Percentiles rank a stretch among this genome's conserved stretches.
Conservation (phyloP, 805 yeast genomes). For the Myxozyma monticola region DNA sequence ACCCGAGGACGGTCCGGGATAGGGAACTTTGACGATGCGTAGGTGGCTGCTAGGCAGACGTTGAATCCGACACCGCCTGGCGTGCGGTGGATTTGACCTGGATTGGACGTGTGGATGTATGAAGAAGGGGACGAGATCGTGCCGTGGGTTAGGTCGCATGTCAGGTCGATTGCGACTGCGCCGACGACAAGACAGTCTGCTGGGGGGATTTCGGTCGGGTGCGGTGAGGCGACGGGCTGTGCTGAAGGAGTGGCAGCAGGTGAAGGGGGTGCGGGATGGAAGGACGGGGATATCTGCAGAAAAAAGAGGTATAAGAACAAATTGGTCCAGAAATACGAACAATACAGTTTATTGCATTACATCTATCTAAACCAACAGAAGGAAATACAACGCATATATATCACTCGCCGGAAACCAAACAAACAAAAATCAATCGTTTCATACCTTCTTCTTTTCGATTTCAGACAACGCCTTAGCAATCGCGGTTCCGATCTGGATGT, state of each 20-base stretch:
- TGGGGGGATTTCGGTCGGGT: background rate
- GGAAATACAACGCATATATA: background rate
- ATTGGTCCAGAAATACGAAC: no score
- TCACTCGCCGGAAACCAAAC: background rate
- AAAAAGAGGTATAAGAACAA: no score
- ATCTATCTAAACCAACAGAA: no score
- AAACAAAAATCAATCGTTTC: background rate
- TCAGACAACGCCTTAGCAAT: constrained; percentile 58
- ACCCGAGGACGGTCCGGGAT: background rate
- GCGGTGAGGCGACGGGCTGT: background rate
- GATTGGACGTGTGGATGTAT: constrained; percentile 62
- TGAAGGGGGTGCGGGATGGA: background rate
- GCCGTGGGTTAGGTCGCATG: constrained; percentile 42
- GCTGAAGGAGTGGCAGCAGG: background rate
- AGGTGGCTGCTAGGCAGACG: constrained; percentile 63
- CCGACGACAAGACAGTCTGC: constrained; percentile 54
- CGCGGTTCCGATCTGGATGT: constrained; percentile 65
- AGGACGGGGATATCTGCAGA: no score
- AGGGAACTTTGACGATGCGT: constrained; percentile 31
- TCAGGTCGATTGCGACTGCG: constrained; percentile 72
- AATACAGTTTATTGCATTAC: no score
- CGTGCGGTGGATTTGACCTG: constrained; percentile 56
- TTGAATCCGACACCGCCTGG: constrained; percentile 88
- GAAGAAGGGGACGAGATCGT: constrained; percentile 33
- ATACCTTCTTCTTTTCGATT: constrained; percentile 22